Conservation (phyloP, 2,329 filamentous ascomycete genomes). For the Colletotrichum spinosum region DNA sequence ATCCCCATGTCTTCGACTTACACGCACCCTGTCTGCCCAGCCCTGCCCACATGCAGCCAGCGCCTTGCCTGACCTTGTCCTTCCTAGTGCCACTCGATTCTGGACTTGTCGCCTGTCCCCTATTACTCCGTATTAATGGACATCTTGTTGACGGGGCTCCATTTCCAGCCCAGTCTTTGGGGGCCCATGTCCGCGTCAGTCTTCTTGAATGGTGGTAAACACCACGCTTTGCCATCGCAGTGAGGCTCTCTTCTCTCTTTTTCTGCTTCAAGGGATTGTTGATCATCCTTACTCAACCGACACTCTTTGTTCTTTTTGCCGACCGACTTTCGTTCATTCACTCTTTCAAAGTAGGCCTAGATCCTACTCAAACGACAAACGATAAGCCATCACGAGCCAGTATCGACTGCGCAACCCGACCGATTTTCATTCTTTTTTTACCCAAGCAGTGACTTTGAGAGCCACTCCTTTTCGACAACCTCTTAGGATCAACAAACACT, state of each 20-base stretch:
- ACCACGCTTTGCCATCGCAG: slow-evolving; percentile 9
- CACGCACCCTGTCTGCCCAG: slow-evolving; percentile 1
- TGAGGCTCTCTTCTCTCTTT: slow-evolving; percentile 15
- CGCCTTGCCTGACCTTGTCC: too few species aligned
- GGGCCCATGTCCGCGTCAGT: too few species aligned
- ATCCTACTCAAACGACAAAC: slow-evolving; percentile 16
- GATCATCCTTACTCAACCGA: slow-evolving; percentile 35
- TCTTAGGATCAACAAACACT: background rate
- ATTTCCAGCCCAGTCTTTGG: slow-evolving; percentile 9
- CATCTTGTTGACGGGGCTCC: slow-evolving; percentile 18
- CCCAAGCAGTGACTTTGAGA: slow-evolving; percentile 25
- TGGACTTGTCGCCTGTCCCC: too few species aligned
- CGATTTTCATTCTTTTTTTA: slow-evolving; percentile 23
- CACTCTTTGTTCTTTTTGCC: slow-evolving; percentile 25
- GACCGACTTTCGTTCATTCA: slow-evolving; percentile 12
- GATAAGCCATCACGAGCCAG: slow-evolving; percentile 1
- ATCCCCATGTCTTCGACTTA: slow-evolving; percentile 14
- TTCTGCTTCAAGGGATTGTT: slow-evolving; percentile 34
- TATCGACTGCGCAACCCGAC: background rate
- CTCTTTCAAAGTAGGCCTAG: slow-evolving; percentile 20
- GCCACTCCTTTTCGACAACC: slow-evolving; percentile 7
- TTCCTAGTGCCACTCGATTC: too few species aligned
- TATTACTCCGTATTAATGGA: too few species aligned
- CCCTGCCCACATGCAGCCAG: too few species aligned
- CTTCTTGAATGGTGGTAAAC: slow-evolving; percentile 24